Conservation (phyloP, 331 rosid species). For the Erythrophleum ivorense region DNA sequence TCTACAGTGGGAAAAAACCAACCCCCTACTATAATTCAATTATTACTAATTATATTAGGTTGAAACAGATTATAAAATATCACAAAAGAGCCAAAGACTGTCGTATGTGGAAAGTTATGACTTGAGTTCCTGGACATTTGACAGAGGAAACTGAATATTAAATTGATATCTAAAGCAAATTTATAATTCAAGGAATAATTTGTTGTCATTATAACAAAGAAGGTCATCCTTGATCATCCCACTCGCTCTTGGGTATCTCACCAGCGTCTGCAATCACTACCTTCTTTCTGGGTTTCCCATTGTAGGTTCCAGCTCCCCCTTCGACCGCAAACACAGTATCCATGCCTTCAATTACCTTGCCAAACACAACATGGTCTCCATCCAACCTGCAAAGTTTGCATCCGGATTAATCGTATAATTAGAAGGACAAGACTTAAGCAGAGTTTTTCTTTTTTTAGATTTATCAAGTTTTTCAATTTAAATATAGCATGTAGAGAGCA, state of each 20-base stretch:
- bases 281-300: conserved; percentile 91
- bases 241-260: conserved; percentile 72
- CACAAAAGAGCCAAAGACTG: conserved; percentile 30
- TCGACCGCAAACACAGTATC: conserved; percentile 88
- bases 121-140: conserved; percentile 27
- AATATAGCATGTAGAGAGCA: too few species aligned
- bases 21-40: not conserved
- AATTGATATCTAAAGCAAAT: conserved; percentile 23
- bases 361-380: conserved; percentile 93
- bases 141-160: conserved; percentile 8
- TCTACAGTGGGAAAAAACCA: not conserved
- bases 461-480: too few species aligned
- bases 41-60: not conserved
- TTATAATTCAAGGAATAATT: conserved; percentile 28
- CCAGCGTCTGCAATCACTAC: conserved; percentile 83
- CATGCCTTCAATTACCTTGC: conserved; percentile 94
- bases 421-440: too few species aligned
- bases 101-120: conserved; percentile 19
- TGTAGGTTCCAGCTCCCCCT: conserved; percentile 98
- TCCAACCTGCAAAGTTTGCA: conserved; percentile 75
- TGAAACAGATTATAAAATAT: conserved; percentile 18
- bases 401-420: not conserved
- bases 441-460: too few species aligned
- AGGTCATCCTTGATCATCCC: conserved; percentile 74
- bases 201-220: conserved; percentile 9